Evolutionary conservation across 371 early-diverging fungal species (phyloP).

Genomic region (Catenaria anguillulae): DNA sequence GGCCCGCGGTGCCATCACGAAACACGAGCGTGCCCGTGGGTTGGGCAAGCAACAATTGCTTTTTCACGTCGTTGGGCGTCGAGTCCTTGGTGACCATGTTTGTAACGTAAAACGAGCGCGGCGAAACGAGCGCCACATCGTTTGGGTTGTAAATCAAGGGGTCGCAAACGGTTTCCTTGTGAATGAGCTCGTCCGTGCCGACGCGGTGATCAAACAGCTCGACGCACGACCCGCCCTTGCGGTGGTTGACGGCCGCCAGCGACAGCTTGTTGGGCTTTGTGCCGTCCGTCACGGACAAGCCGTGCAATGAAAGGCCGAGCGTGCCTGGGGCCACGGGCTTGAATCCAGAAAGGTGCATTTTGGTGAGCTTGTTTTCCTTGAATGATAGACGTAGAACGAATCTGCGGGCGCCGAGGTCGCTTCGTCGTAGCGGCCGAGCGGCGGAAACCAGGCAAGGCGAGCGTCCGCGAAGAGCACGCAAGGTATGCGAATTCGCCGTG

Average conservation of each 20-base stretch:
- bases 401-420: neutral
- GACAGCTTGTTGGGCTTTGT: slow-evolving; percentile 3
- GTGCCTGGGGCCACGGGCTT: neutral
- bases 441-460: neutral
- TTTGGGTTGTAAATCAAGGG: slow-evolving; percentile 30
- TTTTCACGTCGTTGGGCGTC: neutral
- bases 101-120: slow-evolving; percentile 32
- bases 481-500: slow-evolving; percentile 2
- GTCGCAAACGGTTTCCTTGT: slow-evolving; percentile 12
- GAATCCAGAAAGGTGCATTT: too few species aligned
- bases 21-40: slow-evolving; percentile 3
- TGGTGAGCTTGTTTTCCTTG: neutral
- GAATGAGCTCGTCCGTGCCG: slow-evolving; percentile 4
- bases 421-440: neutral
- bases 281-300: neutral
- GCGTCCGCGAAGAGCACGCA: neutral
- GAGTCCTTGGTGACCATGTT: slow-evolving; percentile 18
- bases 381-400: slow-evolving; percentile 2
- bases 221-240: neutral
- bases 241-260: slow-evolving; percentile 5
- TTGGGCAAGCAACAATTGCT: neutral
- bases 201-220: slow-evolving; percentile 9
- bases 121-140: slow-evolving; percentile 30
- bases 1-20: neutral
- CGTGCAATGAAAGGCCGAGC: neutral